Percentiles rank a stretch among this genome's conserved stretches.
Conservation (phyloP, 768 basidiomycete species). For the Xanthoconium purpureum region DNA sequence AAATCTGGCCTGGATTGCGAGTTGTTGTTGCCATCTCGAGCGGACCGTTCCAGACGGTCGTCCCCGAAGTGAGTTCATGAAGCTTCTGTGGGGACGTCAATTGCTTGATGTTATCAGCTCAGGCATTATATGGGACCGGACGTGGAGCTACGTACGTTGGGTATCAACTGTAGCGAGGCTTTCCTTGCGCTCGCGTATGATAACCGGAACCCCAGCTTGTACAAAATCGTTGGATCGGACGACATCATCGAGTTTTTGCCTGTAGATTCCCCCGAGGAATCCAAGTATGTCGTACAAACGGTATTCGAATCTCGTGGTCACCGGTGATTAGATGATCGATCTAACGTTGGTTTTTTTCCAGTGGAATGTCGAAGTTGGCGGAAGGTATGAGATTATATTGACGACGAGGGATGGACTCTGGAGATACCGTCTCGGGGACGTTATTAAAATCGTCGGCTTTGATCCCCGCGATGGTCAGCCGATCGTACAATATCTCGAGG, state of each 20-base stretch:
- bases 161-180: conserved; percentile 24
- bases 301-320: not conserved
- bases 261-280: conserved; percentile 20
- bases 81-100: not conserved
- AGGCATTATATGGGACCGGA: conserved; percentile 18
- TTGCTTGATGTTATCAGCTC: conserved; percentile 6
- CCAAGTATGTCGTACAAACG: conserved; percentile 16
- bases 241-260: conserved; percentile 24
- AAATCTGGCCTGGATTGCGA: conserved; percentile 18
- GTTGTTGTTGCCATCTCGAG: conserved; percentile 20
- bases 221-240: conserved; percentile 25
- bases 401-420: conserved; percentile 27
- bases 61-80: conserved; percentile 15
- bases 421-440: conserved; percentile 22
- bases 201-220: conserved; percentile 19
- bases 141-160: conserved; percentile 17
- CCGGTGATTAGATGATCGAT: not conserved
- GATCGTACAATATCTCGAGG: conserved; percentile 24
- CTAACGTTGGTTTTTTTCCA: not conserved
- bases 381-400: conserved; percentile 20
- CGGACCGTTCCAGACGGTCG: conserved; percentile 21
- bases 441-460: conserved; percentile 22
- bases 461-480: conserved; percentile 21
- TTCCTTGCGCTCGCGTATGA: conserved; percentile 24
- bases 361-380: conserved; percentile 20